phyloP scores from a whole-genome alignment of 1,139 yeast species.

The Schwanniomyces etchellsii region DNA sequence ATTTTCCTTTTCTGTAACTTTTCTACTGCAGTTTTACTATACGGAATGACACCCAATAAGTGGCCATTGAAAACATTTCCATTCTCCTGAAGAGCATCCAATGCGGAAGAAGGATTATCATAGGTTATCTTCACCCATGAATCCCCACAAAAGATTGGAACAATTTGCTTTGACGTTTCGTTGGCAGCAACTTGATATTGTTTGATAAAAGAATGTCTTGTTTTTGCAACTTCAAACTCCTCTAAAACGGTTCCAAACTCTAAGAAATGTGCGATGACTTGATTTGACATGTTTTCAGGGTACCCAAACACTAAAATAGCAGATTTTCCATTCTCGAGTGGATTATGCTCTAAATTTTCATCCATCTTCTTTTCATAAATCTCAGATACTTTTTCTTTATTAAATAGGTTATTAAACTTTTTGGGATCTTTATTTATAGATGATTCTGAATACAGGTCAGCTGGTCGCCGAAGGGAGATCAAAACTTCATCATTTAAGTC shows the following conservation, averaged over 20 bases:
- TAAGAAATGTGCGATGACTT: slow-evolving; percentile 68
- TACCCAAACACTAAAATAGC: slow-evolving; percentile 88
- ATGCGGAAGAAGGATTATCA: slow-evolving; percentile 68
- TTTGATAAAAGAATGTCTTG: slow-evolving; percentile 14
- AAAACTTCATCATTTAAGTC: slow-evolving; percentile 46
- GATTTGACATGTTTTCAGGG: slow-evolving; percentile 66
- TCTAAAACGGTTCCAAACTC: slow-evolving; percentile 80
- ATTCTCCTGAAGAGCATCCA: slow-evolving; percentile 79
- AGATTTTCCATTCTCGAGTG: slow-evolving; percentile 36
- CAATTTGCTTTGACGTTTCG: slow-evolving; percentile 10
- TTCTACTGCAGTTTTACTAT: slow-evolving; percentile 56
- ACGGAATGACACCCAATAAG: slow-evolving; percentile 73
- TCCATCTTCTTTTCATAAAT: slow-evolving; percentile 1
- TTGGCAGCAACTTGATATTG: slow-evolving; percentile 9
- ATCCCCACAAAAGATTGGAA: slow-evolving; percentile 75
- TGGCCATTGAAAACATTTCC: slow-evolving; percentile 68
- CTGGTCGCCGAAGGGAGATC: slow-evolving; percentile 28
- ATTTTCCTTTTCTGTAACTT: slow-evolving; percentile 54
- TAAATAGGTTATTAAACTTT: slow-evolving; percentile 41
- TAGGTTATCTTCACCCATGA: slow-evolving; percentile 89
- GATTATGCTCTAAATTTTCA: slow-evolving; percentile 11
- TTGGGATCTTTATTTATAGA: slow-evolving; percentile 44
- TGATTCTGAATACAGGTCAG: slow-evolving; percentile 25
- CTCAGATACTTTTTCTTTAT: slow-evolving; percentile 13
- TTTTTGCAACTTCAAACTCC: slow-evolving; percentile 48